phyloP scores from a whole-genome alignment of 257 asterid genomes.

The Ligustrum vulgare region DNA sequence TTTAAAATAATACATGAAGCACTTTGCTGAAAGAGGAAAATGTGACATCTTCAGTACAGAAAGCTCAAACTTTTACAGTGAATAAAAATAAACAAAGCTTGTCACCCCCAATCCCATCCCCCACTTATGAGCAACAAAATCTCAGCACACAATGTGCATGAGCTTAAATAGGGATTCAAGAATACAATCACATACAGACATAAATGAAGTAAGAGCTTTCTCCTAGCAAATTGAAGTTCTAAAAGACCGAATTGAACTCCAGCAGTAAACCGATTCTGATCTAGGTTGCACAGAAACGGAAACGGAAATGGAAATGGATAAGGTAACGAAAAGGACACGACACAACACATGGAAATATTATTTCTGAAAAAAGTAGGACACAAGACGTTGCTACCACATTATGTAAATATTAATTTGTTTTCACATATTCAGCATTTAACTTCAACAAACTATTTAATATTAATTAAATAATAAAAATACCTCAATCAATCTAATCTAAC shows the following conservation, averaged over 20 bases:
- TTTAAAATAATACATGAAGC: not conserved
- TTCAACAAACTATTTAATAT: no score
- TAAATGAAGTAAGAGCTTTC: not conserved
- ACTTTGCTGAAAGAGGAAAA: not conserved
- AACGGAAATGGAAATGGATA: no score
- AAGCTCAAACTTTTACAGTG: slow-evolving; percentile 7
- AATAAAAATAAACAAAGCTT: not conserved
- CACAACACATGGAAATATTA: no score
- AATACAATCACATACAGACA: not conserved
- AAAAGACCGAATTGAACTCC: not conserved
- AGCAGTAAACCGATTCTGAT: not conserved
- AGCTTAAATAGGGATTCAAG: not conserved
- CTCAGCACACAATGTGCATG: not conserved
- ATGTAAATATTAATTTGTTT: no score
- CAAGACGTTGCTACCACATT: no score
- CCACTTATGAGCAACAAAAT: not conserved
- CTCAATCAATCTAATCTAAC: no score
- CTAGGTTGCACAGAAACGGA: no score
- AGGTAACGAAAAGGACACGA: no score
- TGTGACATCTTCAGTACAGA: not conserved
- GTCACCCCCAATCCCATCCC: not conserved
- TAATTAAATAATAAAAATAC: no score
- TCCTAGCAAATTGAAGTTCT: not conserved
- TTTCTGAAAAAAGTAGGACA: no score
- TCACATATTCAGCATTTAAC: no score